Percentiles rank a stretch among this genome's conserved stretches.
phyloP scores from a whole-genome alignment of 73 alveolate species.

The Paramecium sonneborni region DNA sequence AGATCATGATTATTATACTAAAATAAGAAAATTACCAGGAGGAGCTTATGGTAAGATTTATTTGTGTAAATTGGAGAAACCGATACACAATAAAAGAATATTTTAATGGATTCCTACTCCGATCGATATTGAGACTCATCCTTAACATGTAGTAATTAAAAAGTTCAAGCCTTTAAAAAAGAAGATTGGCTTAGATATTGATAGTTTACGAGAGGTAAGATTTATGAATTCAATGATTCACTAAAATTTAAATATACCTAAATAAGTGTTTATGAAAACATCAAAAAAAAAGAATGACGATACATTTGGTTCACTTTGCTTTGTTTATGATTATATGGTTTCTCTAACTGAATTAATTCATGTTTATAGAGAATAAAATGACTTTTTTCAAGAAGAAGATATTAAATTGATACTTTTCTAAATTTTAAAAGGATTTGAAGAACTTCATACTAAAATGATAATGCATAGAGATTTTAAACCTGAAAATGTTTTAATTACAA shows the following conservation, averaged over 20 bases:
- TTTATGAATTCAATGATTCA: neutral
- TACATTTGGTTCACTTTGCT: neutral
- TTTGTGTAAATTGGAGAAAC: neutral
- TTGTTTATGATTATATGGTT: constrained; percentile 44
- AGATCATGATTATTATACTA: neutral
- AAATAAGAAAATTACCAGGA: constrained; percentile 23
- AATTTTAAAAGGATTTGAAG: constrained; percentile 88
- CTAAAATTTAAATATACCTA: neutral
- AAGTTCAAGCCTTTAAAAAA: constrained; percentile 5
- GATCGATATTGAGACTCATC: neutral
- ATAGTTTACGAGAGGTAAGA: neutral
- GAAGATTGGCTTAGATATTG: constrained; percentile 18
- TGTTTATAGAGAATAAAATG: neutral
- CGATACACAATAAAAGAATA: neutral
- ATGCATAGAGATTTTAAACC: constrained; percentile 83
- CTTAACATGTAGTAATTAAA: neutral
- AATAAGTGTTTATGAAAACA: neutral
- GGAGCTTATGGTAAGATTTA: constrained; percentile 45
- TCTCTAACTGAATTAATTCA: neutral
- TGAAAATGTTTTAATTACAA: constrained; percentile 64
- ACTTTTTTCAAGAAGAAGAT: constrained; percentile 18
- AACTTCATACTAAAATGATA: constrained; percentile 88
- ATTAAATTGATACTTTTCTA: constrained; percentile 73
- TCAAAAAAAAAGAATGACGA: constrained; percentile 17
- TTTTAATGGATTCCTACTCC: neutral